Base-by-base conservation (phyloP, 768 basidiomycete genomes). In the Suillus plorans region DNA sequence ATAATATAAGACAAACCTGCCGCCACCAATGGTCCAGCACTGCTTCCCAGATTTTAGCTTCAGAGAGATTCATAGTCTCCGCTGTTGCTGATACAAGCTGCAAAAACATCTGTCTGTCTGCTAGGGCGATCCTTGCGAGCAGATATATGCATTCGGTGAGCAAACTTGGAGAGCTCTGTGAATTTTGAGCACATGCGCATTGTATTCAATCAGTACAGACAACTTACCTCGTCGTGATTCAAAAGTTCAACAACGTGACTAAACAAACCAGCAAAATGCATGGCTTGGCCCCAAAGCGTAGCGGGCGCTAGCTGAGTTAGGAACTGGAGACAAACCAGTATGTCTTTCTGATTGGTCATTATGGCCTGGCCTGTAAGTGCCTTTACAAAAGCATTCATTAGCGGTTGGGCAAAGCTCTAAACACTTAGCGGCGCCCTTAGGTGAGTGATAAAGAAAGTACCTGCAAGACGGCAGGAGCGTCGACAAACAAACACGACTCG, bases 1-100 rank as follows among this genome's bases (percentile, higher is more conserved):
- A 36, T 42, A 53, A 36, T 55, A 56, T 20, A 55, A 49, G 13
- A 78, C 80, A 66, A 74, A 90, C 93, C 74, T 89, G 89, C 47
- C 85, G 85, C 86, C 91, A 91, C 89, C 92, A 95, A 67, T 91
- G 89, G 69, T 92, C 87, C 60, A 96, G 75, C 31, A 96, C 73
- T 3, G 79, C 75, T 62, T 91, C 87, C 77, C 86, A 90, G 3
- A 94, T 66, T 39, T 84, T 76, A 25, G 76, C 73, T 72, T 93
- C 88, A 0, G 81, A 72, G 44, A 81, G 74, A 64, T 79, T 79
- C 34, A 81, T 74, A 3, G 80, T 70, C 49, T 80, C 74, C 4
- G 89, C 86, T 4, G 87, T 84, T 5, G 86, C 88, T 28, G 83
- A 80, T 70, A 95, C 85, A 28, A 96, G 81, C 66, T 89, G 86